phyloP scores from a whole-genome alignment of 1,139 yeast species.

The Geotrichum reessii region DNA sequence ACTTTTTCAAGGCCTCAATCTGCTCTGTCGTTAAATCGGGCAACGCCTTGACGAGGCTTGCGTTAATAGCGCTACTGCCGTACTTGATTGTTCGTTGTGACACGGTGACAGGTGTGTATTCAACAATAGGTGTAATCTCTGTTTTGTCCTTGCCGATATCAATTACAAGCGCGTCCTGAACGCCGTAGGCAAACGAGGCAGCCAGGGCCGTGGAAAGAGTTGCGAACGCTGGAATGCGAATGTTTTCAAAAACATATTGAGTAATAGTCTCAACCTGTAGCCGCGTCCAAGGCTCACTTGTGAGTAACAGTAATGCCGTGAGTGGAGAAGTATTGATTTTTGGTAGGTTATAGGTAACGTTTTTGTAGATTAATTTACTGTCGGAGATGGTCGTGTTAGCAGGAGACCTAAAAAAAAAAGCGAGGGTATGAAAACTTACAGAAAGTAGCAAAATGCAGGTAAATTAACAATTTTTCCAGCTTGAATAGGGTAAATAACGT shows the following conservation, averaged over 20 bases:
- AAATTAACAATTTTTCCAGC: slow-evolving; percentile 60
- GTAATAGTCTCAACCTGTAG: slow-evolving; percentile 61
- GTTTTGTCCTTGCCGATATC: slow-evolving; percentile 75
- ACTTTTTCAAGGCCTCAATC: slow-evolving; percentile 67
- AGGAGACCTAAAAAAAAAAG: background rate
- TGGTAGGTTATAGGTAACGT: slow-evolving; percentile 26
- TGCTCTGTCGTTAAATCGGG: slow-evolving; percentile 57
- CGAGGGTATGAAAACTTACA: slow-evolving; percentile 36
- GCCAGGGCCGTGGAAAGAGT: slow-evolving; percentile 65
- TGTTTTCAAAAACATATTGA: slow-evolving; percentile 65
- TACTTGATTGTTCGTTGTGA: slow-evolving; percentile 47
- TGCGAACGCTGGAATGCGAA: slow-evolving; percentile 70
- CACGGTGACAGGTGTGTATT: slow-evolving; percentile 54
- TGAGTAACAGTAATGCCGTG: slow-evolving; percentile 54
- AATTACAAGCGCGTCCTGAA: slow-evolving; percentile 59
- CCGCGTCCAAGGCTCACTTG: slow-evolving; percentile 67
- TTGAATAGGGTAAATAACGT: slow-evolving; percentile 56
- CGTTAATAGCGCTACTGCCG: slow-evolving; percentile 66
- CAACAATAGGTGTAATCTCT: slow-evolving; percentile 73
- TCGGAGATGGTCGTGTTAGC: background rate
- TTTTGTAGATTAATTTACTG: slow-evolving; percentile 44
- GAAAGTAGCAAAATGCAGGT: slow-evolving; percentile 63
- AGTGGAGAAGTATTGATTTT: slow-evolving; percentile 20
- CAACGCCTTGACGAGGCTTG: slow-evolving; percentile 45
- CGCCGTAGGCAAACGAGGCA: slow-evolving; percentile 66